These are phyloP conservation scores for Leucogyrophana mollusca DNA, from an alignment of 768 basidiomycete genomes.

Conservation along the genomic window DNA sequence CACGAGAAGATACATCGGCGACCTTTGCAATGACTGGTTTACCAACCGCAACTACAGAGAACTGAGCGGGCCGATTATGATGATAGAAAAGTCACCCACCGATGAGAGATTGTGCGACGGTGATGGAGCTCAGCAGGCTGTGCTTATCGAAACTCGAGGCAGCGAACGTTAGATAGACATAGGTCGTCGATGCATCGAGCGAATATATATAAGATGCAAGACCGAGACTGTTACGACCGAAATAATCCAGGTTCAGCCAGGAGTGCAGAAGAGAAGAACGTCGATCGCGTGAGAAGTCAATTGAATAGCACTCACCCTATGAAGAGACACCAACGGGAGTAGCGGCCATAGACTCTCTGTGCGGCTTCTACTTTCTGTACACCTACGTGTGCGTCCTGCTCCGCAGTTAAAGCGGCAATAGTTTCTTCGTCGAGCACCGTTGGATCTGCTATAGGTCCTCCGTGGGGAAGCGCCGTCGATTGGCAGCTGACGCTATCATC, in stretches of 20 bases:
- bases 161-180: conserved; percentile 59
- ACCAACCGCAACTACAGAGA: conserved; percentile 39
- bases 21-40: conserved; percentile 77
- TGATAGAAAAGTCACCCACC: conserved; percentile 32
- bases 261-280: background rate
- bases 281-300: background rate
- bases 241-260: background rate
- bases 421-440: background rate
- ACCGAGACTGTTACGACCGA: conserved; percentile 40
- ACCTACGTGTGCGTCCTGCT: conserved; percentile 34
- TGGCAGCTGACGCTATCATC: background rate
- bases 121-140: conserved; percentile 54
- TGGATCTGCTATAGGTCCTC: background rate
- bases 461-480: background rate
- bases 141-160: conserved; percentile 52
- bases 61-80: background rate
- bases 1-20: conserved; percentile 69
- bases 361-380: conserved; percentile 51
- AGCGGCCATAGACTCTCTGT: conserved; percentile 49
- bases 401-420: background rate
- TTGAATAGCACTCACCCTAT: conserved; percentile 39
- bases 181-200: conserved; percentile 69
- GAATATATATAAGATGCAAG: conserved; percentile 78
- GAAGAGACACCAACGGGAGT: conserved; percentile 60
- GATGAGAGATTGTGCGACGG: conserved; percentile 54